Conservation (phyloP, 192 early-diverging fungal genomes). For the Coemansia sp. region DNA sequence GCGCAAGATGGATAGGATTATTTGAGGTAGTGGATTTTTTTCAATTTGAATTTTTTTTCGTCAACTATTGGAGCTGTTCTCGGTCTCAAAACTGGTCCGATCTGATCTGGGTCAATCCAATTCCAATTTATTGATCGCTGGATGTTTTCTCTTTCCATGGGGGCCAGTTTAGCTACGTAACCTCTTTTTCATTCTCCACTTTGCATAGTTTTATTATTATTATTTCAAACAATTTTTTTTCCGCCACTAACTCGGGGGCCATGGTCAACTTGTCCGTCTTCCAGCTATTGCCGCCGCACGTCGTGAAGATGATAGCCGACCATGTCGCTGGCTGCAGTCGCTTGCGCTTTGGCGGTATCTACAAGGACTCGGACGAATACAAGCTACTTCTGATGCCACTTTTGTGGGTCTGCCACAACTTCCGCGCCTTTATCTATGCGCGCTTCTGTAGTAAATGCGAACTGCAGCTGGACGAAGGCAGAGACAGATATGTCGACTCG, state of each 20-base stretch:
- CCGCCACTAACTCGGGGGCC: not conserved
- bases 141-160: too few relatives aligned
- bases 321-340: not conserved
- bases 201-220: constrained; percentile 2
- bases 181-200: too few relatives aligned
- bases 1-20: constrained; percentile 87
- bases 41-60: not conserved
- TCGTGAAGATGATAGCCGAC: not conserved
- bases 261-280: not conserved
- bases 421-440: not conserved
- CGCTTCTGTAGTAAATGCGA: not conserved
- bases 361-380: not conserved
- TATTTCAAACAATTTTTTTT: not conserved
- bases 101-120: too few relatives aligned
- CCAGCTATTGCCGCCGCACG: not conserved
- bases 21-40: constrained; percentile 29
- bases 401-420: not conserved
- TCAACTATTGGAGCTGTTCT: not conserved
- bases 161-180: too few relatives aligned
- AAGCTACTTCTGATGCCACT: not conserved
- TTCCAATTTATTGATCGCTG: too few relatives aligned
- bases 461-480: not conserved
- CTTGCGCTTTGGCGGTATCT: not conserved
- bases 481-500: too few relatives aligned
- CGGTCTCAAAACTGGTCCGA: too few relatives aligned